phyloP scores from a whole-genome alignment of 306 rosid species.

The Oxytropis ochrocephala region DNA sequence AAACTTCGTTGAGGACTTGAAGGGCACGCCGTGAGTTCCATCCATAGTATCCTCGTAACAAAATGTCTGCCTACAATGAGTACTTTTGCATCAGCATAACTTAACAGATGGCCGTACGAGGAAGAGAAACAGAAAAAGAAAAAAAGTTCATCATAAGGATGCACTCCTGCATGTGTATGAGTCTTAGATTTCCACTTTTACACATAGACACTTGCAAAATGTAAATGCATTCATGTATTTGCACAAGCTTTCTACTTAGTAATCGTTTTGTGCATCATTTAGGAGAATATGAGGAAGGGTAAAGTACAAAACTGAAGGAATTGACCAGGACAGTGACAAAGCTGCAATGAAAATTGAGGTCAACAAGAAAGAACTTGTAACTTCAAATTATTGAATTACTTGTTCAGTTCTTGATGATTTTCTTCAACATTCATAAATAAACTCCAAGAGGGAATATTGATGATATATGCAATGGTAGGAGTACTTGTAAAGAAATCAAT shows the following conservation, averaged over 20 bases:
- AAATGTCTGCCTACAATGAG: slow-evolving; percentile 70
- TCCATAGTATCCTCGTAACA: slow-evolving; percentile 75
- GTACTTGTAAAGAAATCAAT: neutral
- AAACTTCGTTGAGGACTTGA: slow-evolving; percentile 62
- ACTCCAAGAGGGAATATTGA: neutral
- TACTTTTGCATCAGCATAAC: neutral
- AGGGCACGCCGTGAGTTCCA: slow-evolving; percentile 93
- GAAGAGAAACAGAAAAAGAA: neutral
- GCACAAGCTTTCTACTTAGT: neutral
- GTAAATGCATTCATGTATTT: neutral
- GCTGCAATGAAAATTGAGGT: neutral
- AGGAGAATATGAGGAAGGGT: slow-evolving; percentile 11
- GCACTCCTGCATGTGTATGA: neutral
- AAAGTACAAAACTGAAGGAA: slow-evolving; percentile 10
- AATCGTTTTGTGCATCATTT: neutral
- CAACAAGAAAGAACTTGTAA: neutral
- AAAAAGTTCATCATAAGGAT: neutral
- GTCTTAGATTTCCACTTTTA: neutral
- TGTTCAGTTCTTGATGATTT: neutral
- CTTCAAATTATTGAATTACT: neutral
- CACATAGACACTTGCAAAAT: neutral
- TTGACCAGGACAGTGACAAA: neutral
- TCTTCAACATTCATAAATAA: neutral
- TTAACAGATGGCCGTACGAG: neutral
- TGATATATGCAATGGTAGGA: neutral